Percentiles rank a stretch among this genome's conserved stretches.
phyloP scores from a whole-genome alignment of 73 alveolate species.

The Paramecium biaurelia region DNA sequence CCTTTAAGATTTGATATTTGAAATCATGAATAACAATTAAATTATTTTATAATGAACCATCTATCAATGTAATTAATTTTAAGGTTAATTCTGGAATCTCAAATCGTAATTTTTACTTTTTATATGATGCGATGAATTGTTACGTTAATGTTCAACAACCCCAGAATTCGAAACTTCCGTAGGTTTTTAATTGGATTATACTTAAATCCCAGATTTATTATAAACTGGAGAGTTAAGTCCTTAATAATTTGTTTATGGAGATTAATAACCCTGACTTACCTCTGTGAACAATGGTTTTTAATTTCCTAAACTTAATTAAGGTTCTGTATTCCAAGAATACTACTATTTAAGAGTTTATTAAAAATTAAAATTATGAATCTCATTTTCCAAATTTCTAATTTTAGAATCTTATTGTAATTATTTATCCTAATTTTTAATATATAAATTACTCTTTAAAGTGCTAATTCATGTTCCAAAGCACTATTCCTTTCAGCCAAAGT shows the following conservation, averaged over 20 bases:
- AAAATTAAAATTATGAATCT: not conserved
- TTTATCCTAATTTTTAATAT: not conserved
- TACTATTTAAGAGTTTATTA: not conserved
- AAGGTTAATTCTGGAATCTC: not conserved
- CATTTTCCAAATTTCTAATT: not conserved
- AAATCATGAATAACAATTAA: not conserved
- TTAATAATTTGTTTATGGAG: not conserved
- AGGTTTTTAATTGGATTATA: not conserved
- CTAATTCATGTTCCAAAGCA: not conserved
- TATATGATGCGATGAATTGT: not conserved
- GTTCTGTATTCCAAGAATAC: not conserved
- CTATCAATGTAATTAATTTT: not conserved
- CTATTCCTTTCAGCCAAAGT: not conserved
- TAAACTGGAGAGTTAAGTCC: not conserved
- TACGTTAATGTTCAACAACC: not conserved
- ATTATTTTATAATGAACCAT: not conserved
- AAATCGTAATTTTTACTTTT: not conserved
- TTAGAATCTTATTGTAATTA: not conserved
- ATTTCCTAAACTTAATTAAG: not conserved
- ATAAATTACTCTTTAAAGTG: not conserved
- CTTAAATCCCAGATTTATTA: not conserved
- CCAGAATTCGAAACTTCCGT: constrained; percentile 8
- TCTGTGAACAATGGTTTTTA: not conserved
- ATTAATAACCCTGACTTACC: not conserved
- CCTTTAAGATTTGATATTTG: not conserved